Percentiles rank a stretch among this genome's conserved stretches.
These are phyloP conservation scores for Tylopilus orsonianus DNA, from an alignment of 1,284 basidiomycete species.

Conservation along the genomic window DNA sequence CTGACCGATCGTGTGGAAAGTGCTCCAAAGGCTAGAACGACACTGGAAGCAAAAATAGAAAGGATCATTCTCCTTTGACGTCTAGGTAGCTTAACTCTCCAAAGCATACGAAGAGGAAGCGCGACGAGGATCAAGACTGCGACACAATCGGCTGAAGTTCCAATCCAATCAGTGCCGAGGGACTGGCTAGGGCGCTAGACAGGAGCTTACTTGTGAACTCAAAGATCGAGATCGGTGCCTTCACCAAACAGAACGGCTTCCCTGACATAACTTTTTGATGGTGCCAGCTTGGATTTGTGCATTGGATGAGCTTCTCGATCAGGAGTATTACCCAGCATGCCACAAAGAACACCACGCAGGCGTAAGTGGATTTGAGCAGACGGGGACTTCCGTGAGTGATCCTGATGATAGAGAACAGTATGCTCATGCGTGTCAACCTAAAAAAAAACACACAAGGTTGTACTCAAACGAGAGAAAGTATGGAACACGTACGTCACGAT, in stretches of 20 bases:
- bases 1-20: conserved; percentile 22
- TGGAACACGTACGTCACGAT: conserved; percentile 13
- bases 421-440: conserved; percentile 19
- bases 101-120: conserved; percentile 25
- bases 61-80: conserved; percentile 29
- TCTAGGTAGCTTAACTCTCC: conserved; percentile 23
- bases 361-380: conserved; percentile 17
- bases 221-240: conserved; percentile 4
- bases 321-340: conserved; percentile 15
- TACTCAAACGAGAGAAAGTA: no score
- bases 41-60: conserved; percentile 24
- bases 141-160: conserved; percentile 19
- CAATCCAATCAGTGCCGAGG: background rate
- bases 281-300: conserved; percentile 19
- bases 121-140: conserved; percentile 19
- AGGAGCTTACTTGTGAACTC: conserved; percentile 13
- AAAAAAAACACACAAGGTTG: no score
- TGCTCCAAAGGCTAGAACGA: conserved; percentile 19
- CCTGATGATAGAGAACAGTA: conserved; percentile 24
- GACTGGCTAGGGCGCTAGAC: background rate
- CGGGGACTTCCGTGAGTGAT: conserved; percentile 8
- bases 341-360: conserved; percentile 13
- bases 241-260: conserved; percentile 5
- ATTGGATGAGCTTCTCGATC: conserved; percentile 13
- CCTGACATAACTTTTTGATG: background rate